Conservation (phyloP, 1,284 basidiomycete species). For the Hortiboletus rubellus region DNA sequence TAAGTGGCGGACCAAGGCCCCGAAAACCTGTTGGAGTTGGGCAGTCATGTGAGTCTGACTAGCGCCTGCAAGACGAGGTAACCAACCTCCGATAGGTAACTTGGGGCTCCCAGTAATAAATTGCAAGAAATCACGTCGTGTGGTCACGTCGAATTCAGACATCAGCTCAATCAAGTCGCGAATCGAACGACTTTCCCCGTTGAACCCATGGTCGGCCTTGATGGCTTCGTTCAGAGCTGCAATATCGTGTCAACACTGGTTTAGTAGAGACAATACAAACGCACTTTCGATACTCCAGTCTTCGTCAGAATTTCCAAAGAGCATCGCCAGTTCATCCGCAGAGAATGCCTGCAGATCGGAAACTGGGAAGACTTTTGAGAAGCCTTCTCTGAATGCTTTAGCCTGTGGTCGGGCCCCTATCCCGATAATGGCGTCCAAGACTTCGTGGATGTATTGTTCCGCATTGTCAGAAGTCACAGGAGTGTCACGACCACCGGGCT, state of each 20-base stretch:
- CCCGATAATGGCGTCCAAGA: conserved; percentile 81
- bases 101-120: conserved; percentile 98
- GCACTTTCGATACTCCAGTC: conserved; percentile 90
- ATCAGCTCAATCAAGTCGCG: conserved; percentile 87
- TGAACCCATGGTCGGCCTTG: conserved; percentile 99
- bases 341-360: conserved; percentile 90
- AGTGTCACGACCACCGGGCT: conserved; percentile 79
- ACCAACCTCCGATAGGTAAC: conserved; percentile 86
- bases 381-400: conserved; percentile 86
- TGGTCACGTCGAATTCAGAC: conserved; percentile 71
- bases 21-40: conserved; percentile 72
- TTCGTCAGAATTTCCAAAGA: conserved; percentile 94
- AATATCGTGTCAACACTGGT: conserved; percentile 8
- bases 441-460: conserved; percentile 82
- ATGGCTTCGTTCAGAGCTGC: conserved; percentile 82
- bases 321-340: conserved; percentile 88
- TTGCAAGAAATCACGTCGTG: conserved; percentile 88
- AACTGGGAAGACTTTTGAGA: conserved; percentile 94
- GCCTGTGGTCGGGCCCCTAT: conserved; percentile 74
- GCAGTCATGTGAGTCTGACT: neutral
- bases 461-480: conserved; percentile 85
- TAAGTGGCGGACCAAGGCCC: conserved; percentile 90
- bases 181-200: conserved; percentile 89
- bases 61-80: neutral
- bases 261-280: conserved; percentile 26